Conservation (phyloP, 129 eudicot genomes). For the Flaveria bidentis region DNA sequence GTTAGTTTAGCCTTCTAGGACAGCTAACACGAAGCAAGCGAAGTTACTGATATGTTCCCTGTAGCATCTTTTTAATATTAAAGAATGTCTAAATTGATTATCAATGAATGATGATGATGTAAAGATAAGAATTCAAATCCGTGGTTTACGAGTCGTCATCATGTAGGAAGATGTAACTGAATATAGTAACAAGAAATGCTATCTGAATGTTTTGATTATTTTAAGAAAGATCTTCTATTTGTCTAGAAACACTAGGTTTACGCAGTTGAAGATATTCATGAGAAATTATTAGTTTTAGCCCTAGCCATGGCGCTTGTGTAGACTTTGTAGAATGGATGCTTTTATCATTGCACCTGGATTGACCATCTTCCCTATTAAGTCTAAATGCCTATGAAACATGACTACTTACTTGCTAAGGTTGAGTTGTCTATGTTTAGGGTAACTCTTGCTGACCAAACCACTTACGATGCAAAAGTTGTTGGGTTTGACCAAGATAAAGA, state of each 20-base stretch:
- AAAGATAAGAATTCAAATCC: conserved; percentile 44
- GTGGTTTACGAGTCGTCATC: conserved; percentile 21
- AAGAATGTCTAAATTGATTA: conserved; percentile 68
- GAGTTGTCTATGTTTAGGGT: conserved; percentile 56
- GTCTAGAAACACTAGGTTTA: neutral
- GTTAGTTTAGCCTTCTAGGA: neutral
- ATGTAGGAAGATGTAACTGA: neutral
- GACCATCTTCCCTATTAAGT: neutral
- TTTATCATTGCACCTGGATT: neutral
- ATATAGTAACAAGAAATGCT: neutral
- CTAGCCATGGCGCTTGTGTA: neutral
- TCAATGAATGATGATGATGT: conserved; percentile 41
- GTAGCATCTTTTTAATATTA: conserved; percentile 54
- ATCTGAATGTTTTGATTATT: neutral
- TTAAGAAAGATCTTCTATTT: neutral
- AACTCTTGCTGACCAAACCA: conserved; percentile 88
- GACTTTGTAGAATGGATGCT: neutral
- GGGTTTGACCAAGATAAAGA: conserved; percentile 96
- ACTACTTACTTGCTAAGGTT: conserved; percentile 3
- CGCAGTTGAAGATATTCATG: no score
- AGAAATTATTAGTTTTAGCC: no score
- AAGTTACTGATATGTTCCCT: conserved; percentile 64
- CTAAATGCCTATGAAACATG: conserved; percentile 22
- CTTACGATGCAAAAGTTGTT: conserved; percentile 82
- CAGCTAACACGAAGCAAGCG: conserved; percentile 46